Conservation (phyloP, 768 basidiomycete genomes). For the Lactarius vividus region DNA sequence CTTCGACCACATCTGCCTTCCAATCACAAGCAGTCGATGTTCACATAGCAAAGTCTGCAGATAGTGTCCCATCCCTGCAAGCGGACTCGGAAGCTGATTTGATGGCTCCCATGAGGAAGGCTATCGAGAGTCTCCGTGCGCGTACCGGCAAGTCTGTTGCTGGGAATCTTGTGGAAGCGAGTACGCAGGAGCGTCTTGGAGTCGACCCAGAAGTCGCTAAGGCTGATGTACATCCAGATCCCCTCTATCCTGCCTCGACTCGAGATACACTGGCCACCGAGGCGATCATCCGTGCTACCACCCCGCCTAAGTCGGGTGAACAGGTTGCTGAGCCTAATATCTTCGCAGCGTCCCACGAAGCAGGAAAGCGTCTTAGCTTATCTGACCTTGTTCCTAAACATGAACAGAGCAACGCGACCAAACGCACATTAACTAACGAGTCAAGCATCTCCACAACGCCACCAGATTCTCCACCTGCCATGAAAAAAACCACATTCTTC, state of each 20-base stretch:
- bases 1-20: background rate
- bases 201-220: conserved; percentile 27
- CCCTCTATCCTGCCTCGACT: conserved; percentile 8
- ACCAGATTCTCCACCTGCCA: conserved; percentile 27
- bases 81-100: conserved; percentile 43
- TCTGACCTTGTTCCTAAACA: conserved; percentile 52
- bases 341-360: conserved; percentile 21
- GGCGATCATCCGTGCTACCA: background rate
- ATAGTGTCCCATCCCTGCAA: conserved; percentile 8
- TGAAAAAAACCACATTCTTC: conserved; percentile 30
- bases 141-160: conserved; percentile 63
- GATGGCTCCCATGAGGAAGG: conserved; percentile 66
- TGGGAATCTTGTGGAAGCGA: conserved; percentile 33
- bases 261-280: background rate
- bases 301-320: conserved; percentile 5
- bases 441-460: conserved; percentile 26
- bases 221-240: conserved; percentile 48
- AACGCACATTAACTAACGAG: conserved; percentile 5
- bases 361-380: conserved; percentile 48
- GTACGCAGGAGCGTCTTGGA: background rate
- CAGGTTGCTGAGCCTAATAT: background rate
- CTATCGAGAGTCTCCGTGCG: conserved; percentile 63
- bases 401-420: conserved; percentile 38
- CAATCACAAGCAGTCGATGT: conserved; percentile 8
- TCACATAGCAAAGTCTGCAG: conserved; percentile 6